Evolutionary conservation across 2,329 filamentous ascomycete species (phyloP).

Genomic region (Clarireedia hainanense): DNA sequence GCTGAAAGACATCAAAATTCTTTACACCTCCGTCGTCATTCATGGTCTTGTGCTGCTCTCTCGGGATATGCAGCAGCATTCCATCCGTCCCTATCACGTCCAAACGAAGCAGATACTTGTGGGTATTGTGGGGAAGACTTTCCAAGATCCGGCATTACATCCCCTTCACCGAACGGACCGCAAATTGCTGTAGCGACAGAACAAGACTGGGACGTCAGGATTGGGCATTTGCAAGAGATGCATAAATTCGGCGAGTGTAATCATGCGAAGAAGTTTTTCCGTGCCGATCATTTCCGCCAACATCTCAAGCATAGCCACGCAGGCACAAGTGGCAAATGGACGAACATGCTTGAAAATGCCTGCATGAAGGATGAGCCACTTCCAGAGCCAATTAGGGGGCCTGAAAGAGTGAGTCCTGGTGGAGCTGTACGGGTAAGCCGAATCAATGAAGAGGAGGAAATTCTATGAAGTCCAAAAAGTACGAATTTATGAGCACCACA

Average conservation of each 20-base stretch:
- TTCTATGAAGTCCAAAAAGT: slow-evolving; percentile 12
- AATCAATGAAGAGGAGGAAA: slow-evolving; percentile 28
- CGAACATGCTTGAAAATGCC: slow-evolving; percentile 91
- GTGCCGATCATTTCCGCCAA: slow-evolving; percentile 95
- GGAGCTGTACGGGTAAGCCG: slow-evolving; percentile 18
- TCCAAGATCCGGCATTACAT: slow-evolving; percentile 31
- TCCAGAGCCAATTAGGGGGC: slow-evolving; percentile 31
- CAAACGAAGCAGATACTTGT: slow-evolving; percentile 69
- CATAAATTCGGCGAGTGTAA: slow-evolving; percentile 99
- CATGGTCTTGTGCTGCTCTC: slow-evolving; percentile 92
- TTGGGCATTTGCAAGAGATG: slow-evolving; percentile 78
- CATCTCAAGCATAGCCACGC: slow-evolving; percentile 97
- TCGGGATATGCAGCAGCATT: slow-evolving; percentile 73
- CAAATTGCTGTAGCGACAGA: slow-evolving; percentile 51
- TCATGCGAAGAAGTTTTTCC: slow-evolving; percentile 94
- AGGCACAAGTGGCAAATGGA: slow-evolving; percentile 96
- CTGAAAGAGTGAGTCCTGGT: slow-evolving; percentile 23
- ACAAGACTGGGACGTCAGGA: slow-evolving; percentile 79
- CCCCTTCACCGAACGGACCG: slow-evolving; percentile 35
- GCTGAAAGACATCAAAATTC: slow-evolving; percentile 95
- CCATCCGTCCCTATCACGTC: slow-evolving; percentile 65
- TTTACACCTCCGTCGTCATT: slow-evolving; percentile 83
- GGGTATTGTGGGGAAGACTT: slow-evolving; percentile 97
- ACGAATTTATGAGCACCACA: neutral
- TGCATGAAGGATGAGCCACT: slow-evolving; percentile 86